These are phyloP conservation scores for Aspergillus coremiiformis DNA, from an alignment of 495 filamentous ascomycete genomes.

Conservation along the genomic window DNA sequence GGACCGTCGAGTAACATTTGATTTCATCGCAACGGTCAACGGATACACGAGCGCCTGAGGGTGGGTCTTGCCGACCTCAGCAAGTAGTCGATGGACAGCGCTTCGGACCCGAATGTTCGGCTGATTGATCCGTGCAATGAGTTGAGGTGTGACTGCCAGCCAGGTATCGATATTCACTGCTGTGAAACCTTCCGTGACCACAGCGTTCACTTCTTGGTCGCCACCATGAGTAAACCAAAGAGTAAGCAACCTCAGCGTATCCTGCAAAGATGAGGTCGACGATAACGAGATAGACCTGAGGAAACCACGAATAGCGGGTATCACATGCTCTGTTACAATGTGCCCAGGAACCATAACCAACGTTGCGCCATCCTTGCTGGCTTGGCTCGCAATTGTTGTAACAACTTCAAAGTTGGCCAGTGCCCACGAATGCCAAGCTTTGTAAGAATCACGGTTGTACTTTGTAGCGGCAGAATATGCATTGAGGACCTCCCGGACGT, in stretches of 20 bases:
- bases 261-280: conserved; percentile 84
- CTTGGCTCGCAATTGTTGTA: conserved; percentile 59
- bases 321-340: conserved; percentile 77
- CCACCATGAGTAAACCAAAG: conserved; percentile 95
- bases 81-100: conserved; percentile 82
- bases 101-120: conserved; percentile 76
- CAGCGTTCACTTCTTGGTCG: conserved; percentile 74
- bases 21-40: conserved; percentile 98
- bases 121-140: conserved; percentile 96
- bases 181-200: conserved; percentile 81
- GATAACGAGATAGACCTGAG: conserved; percentile 92
- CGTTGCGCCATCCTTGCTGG: conserved; percentile 46
- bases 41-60: conserved; percentile 99
- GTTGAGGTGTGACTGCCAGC: conserved; percentile 94
- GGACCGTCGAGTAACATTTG: conserved; percentile 67
- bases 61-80: conserved; percentile 86
- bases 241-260: conserved; percentile 85
- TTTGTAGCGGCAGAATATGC: conserved; percentile 86
- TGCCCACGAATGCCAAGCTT: conserved; percentile 99
- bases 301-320: conserved; percentile 90
- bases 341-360: conserved; percentile 47
- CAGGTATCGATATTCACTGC: conserved; percentile 94
- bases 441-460: conserved; percentile 91
- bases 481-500: conserved; percentile 59
- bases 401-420: conserved; percentile 98